Evolutionary conservation across 495 filamentous ascomycete species (phyloP), one percentile per base, ranked within the genome.

Genomic region (Aspergillus steynii): DNA sequence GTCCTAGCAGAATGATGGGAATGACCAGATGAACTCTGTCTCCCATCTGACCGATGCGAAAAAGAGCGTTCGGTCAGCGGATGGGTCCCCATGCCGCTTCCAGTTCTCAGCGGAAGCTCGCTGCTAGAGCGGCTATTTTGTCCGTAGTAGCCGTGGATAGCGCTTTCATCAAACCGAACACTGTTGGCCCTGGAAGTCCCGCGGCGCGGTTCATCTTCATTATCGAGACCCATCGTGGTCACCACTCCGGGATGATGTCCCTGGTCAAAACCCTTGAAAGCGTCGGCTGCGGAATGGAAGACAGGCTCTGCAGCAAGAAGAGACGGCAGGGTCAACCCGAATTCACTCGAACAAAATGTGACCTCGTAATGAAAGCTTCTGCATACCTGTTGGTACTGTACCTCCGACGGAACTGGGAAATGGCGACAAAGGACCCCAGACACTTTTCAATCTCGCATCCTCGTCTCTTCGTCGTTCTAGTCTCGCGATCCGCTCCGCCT

Each of bases 111-210:
- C 9, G 89, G 90, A 51, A 90, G 85, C 56, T 99, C 95, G 32
- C 86, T 84, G 28, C 89, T 93, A 56, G 90, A 86, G 29, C 93
- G 86, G 63, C 86, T 88, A 49, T 88, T 86, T 61, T 94, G 92
- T 42, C 88, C 88, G 82, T 93, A 96, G 67, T 90, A 90, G 53
- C 91, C 90, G 63, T 96, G 93, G 59, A 96, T 85, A 2, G 96
- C 94, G 69, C 91, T 97, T 71, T 97, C 93, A 69, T 99, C 95
- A 67, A 99, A 99, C n/a, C 95, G 90, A 62, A 99, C 95, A 73
- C 96, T 98, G 68, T 98, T 98, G 26, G 95, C 95, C 63, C 95
- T 83, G 31, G 96, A 99, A 32, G 92, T 88, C 5, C 95, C 95
- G 58, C 96, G 85, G 59, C 96, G 83, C 3, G 94, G 96, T 70